Base-by-base conservation (phyloP, 1,284 basidiomycete genomes). In the Rhodotorula glutinis region DNA sequence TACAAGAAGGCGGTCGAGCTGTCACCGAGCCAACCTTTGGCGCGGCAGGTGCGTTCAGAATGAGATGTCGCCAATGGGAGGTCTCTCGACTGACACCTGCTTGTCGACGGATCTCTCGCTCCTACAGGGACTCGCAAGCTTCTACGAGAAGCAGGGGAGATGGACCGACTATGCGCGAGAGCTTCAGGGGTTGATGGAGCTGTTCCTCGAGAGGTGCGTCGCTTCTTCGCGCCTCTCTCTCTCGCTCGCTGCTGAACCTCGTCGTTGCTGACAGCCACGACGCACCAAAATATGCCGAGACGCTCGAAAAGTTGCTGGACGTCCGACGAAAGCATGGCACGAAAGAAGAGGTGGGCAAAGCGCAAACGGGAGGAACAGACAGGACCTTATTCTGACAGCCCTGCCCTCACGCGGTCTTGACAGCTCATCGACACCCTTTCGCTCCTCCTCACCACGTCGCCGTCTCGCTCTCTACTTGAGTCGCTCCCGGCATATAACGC, bases 391-490 rank as follows among this genome's bases (percentile, higher is more conserved):
- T 16, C 11, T 21, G 59, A 52, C 14, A 41, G 14, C 25, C 3
- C 46, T 41, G n/a, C 33, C 9, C 40, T 43, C 2, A 54, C 41
- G 43, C 3, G 13, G 7, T n/a, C 16, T 21, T 54, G 27, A 57
- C 70, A 94, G 90, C 75, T 94, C 27, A 84, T 87, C 61, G 80
- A 83, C 43, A 83, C 87, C 0, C 82, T 98, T 16, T 82, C 82
- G 5, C 81, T 89, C 40, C 82, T 92, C 16, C 85, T 97, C 9
- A 90, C 91, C 0, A 85, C 85, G 16, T 94, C 93, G 13, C 81
- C 84, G 0, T 80, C 88, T 38, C 88, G 88, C 73, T 71, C 81
- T 1, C 80, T 87, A 1, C 81, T 98, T 4, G 86, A 85, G 2
- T 80, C 81, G 0, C 81, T 95, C 1, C 87, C 91, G 8, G 80